Conservation (phyloP, 2,329 filamentous ascomycete species). For the Pleurostoma richardsiae region DNA sequence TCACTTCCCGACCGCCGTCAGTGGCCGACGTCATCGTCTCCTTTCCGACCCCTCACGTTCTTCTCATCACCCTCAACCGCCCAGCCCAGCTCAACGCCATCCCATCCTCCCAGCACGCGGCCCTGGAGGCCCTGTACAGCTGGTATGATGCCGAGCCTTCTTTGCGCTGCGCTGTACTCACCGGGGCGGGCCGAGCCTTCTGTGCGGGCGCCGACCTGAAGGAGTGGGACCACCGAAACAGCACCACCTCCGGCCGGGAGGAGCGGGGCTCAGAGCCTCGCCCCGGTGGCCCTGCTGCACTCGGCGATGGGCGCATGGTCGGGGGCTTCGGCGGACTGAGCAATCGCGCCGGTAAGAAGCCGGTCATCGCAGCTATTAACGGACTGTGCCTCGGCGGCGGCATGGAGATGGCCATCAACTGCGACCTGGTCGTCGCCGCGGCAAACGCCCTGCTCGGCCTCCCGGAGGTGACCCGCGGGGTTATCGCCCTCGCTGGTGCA, state of each 20-base stretch:
- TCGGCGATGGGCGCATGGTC: slow-evolving; percentile 22
- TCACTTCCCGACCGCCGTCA: slow-evolving; percentile 16
- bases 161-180: slow-evolving; percentile 58
- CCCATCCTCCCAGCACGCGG: slow-evolving; percentile 39
- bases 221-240: slow-evolving; percentile 52
- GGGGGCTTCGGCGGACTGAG: slow-evolving; percentile 62
- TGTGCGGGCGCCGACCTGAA: slow-evolving; percentile 65
- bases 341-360: slow-evolving; percentile 65
- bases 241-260: slow-evolving; percentile 4
- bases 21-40: slow-evolving; percentile 36
- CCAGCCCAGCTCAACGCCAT: slow-evolving; percentile 55
- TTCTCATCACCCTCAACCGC: slow-evolving; percentile 57
- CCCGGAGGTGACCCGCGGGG: slow-evolving; percentile 67
- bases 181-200: slow-evolving; percentile 59
- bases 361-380: slow-evolving; percentile 72
- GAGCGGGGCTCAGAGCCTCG: background rate
- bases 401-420: slow-evolving; percentile 71
- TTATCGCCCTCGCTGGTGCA: slow-evolving; percentile 66
- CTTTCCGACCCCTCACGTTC: slow-evolving; percentile 48
- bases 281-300: slow-evolving; percentile 2
- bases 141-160: slow-evolving; percentile 60
- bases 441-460: slow-evolving; percentile 57
- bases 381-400: slow-evolving; percentile 71
- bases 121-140: slow-evolving; percentile 36
- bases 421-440: slow-evolving; percentile 65